A percentile compares a stretch with the other conserved stretches of the same genome.
Conservation (phyloP, 768 basidiomycete genomes). For the Collybia mongolica region DNA sequence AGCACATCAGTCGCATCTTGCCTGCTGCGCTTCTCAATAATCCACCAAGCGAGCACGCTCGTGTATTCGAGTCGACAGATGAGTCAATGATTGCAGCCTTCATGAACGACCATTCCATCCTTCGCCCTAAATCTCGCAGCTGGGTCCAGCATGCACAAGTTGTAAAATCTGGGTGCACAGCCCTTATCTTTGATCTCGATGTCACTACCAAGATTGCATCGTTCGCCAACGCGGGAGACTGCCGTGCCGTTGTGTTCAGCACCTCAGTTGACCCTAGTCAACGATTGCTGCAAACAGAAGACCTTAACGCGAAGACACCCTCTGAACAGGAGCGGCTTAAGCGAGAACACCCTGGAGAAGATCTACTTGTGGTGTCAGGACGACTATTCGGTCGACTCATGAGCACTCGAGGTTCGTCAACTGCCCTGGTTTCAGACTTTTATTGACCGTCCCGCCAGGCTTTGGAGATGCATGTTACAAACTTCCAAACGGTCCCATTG, state of each 20-base stretch:
- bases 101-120: slow-evolving; percentile 27
- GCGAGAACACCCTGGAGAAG: slow-evolving; percentile 33
- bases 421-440: neutral
- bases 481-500: slow-evolving; percentile 27
- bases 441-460: slow-evolving; percentile 16
- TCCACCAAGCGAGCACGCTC: slow-evolving; percentile 20
- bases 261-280: neutral
- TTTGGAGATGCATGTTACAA: slow-evolving; percentile 40
- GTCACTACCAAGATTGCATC: slow-evolving; percentile 16
- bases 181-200: slow-evolving; percentile 32
- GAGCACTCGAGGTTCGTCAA: slow-evolving; percentile 31
- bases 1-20: slow-evolving; percentile 28
- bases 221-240: slow-evolving; percentile 35
- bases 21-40: slow-evolving; percentile 25
- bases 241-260: slow-evolving; percentile 23
- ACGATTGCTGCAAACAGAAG: slow-evolving; percentile 25
- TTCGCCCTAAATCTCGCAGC: slow-evolving; percentile 25
- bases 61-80: slow-evolving; percentile 27
- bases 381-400: slow-evolving; percentile 37
- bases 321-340: slow-evolving; percentile 29
- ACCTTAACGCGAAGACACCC: slow-evolving; percentile 29
- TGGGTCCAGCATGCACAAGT: slow-evolving; percentile 29
- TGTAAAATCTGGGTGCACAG: slow-evolving; percentile 34
- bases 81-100: slow-evolving; percentile 25
- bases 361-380: slow-evolving; percentile 27